Conservation (phyloP, 2,329 filamentous ascomycete species). For the Claviceps africana region DNA sequence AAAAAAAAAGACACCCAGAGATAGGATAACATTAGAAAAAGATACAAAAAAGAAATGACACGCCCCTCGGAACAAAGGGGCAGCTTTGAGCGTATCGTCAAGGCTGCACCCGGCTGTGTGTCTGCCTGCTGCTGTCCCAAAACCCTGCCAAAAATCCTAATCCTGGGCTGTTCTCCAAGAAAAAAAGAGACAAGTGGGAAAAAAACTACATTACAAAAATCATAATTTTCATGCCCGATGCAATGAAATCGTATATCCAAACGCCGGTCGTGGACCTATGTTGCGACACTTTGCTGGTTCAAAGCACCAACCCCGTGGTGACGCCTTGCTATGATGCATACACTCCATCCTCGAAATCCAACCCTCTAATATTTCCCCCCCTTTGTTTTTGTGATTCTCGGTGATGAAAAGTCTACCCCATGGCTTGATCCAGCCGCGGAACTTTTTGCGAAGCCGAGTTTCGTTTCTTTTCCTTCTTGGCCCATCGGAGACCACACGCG, state of each 20-base stretch:
- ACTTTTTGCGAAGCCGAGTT: slow-evolving; percentile 12
- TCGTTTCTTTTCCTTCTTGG: slow-evolving; percentile 69
- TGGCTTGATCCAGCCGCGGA: slow-evolving; percentile 11
- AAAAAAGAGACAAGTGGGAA: not conserved
- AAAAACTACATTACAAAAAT: not conserved
- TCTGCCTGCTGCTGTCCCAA: too few species aligned
- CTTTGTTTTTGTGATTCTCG: not conserved
- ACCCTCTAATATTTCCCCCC: not conserved
- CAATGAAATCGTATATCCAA: not conserved
- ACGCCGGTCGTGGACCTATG: not conserved
- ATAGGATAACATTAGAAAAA: not conserved
- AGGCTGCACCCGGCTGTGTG: too few species aligned
- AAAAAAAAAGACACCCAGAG: not conserved
- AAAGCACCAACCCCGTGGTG: not conserved
- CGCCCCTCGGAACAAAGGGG: not conserved
- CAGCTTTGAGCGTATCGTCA: too few species aligned
- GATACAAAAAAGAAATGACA: not conserved
- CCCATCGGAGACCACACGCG: slow-evolving; percentile 69
- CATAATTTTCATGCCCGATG: not conserved
- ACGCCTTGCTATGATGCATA: not conserved
- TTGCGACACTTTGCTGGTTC: not conserved
- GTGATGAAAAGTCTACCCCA: slow-evolving; percentile 6
- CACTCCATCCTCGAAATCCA: not conserved
- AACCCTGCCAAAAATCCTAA: too few species aligned
- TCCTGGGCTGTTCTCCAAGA: not conserved